A percentile compares a stretch with the other conserved stretches of the same genome.
These are phyloP conservation scores for Oenanthe javanica DNA, from an alignment of 140 eudicot species.

Conservation along the genomic window DNA sequence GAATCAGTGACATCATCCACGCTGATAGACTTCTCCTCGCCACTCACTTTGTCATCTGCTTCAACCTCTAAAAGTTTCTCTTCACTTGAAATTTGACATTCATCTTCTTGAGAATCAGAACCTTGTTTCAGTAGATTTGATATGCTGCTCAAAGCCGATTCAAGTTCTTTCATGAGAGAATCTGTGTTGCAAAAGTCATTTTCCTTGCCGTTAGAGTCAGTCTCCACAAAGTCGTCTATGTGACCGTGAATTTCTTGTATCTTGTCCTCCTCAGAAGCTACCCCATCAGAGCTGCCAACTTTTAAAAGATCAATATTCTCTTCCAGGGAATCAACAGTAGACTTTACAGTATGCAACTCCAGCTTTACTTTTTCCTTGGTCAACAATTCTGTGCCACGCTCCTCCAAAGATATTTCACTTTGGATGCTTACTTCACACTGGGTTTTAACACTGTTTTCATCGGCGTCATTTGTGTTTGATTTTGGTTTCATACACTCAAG, in stretches of 20 bases:
- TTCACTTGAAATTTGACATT: constrained; percentile 21
- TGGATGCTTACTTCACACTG: constrained; percentile 21
- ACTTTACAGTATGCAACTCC: constrained; percentile 19
- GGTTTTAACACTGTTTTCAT: constrained; percentile 16
- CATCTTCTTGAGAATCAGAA: constrained; percentile 57
- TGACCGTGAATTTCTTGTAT: constrained; percentile 20
- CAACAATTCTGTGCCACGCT: constrained; percentile 41
- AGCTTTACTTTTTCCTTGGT: constrained; percentile 14
- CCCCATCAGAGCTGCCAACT: background rate
- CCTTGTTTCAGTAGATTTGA: constrained; percentile 42
- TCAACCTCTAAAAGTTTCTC: constrained; percentile 22
- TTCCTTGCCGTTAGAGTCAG: constrained; percentile 23
- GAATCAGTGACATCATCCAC: constrained; percentile 51
- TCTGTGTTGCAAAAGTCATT: constrained; percentile 41
- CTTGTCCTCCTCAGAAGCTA: constrained; percentile 11
- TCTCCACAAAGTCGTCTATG: constrained; percentile 26
- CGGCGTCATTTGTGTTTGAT: constrained; percentile 18
- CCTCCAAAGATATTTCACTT: constrained; percentile 12
- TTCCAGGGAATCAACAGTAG: constrained; percentile 18
- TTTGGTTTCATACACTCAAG: constrained; percentile 26
- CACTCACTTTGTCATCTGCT: constrained; percentile 21
- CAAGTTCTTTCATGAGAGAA: constrained; percentile 57
- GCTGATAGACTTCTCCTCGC: constrained; percentile 41
- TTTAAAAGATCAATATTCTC: background rate
- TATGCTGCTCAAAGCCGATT: constrained; percentile 45